A percentile compares a stretch with the other conserved stretches of the same genome.
These are phyloP conservation scores for Omphalotus guepiniiformis DNA, from an alignment of 768 basidiomycete genomes.

Conservation along the genomic window DNA sequence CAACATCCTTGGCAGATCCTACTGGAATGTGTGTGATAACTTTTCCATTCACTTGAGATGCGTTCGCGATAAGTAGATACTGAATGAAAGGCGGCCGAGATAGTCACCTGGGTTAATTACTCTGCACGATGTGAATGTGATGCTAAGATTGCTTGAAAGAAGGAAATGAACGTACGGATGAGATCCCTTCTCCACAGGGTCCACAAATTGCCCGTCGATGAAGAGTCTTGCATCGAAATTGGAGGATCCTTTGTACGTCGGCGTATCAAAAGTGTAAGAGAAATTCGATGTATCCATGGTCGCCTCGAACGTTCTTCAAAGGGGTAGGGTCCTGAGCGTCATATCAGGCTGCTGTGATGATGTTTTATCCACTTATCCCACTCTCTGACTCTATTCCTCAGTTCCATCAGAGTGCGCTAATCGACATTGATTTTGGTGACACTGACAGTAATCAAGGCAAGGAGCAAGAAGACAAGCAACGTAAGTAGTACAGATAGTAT, in stretches of 20 bases:
- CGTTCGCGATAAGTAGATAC: conserved; percentile 7
- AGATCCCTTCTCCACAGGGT: conserved; percentile 48
- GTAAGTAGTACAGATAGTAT: no score
- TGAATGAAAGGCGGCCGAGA: background rate
- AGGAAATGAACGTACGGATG: conserved; percentile 52
- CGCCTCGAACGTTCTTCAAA: no score
- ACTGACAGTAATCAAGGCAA: no score
- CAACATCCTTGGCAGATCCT: conserved; percentile 56
- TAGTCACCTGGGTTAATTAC: conserved; percentile 48
- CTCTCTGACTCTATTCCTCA: no score
- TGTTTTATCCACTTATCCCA: no score
- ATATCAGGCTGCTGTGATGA: no score
- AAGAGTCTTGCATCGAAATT: conserved; percentile 65
- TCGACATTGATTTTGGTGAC: no score
- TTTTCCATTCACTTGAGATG: conserved; percentile 50
- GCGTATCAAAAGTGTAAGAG: conserved; percentile 36
- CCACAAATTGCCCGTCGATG: conserved; percentile 66
- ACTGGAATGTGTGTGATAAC: conserved; percentile 45
- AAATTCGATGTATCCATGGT: no score
- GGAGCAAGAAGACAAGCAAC: no score
- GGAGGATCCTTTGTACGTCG: conserved; percentile 52
- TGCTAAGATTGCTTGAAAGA: conserved; percentile 21
- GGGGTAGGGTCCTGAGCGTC: no score
- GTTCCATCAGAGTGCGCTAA: no score
- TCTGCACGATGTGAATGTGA: conserved; percentile 27